Evolutionary conservation across 345 rosid species (phyloP), one percentile per base, ranked within the genome.

Genomic region (Lumnitzera littorea): DNA sequence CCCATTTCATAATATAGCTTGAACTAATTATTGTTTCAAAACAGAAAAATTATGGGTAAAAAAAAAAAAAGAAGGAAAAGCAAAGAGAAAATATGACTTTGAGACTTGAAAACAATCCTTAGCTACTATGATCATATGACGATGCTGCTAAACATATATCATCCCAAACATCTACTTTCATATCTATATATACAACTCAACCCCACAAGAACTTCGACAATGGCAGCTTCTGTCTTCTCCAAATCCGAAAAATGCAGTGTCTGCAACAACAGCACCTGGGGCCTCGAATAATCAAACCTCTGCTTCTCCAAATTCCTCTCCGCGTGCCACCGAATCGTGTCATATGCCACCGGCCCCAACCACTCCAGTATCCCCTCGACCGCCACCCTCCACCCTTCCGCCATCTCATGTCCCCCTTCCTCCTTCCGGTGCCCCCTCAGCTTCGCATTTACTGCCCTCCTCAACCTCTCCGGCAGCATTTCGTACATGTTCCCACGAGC

Each of bases 151-250:
- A 48, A 5, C 46, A 43, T 14, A 43, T 14, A 24, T 58, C 25
- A 12, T 58, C 62, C 17, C 46, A 3, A n/a, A 58, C 24, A 46
- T 31, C n/a, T 47, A 49, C 63, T 67, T 70, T 77, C 75, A 29
- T 61, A 75, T 53, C 60, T 74, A 64, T 55, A 70, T 48, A 80
- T 65, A 62, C 65, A 76, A 56, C 82, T 83, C 68, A 83, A 70
- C 14, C 85, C 85, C 15, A 83, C 83, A 62, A 83, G 70, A 25
- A 83, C 70, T 57, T 83, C 82, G 2, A 67, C 81, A 43, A 83
- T 72, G 29, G 82, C 80, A 2, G 75, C 83, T 81, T 83, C 85
- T 53, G 80, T 72, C 69, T 80, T 83, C 80, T 80, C 82, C 69
- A 76, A 50, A 17, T 83, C 80, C 1, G 89, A 67, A 47, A 65